Percentiles rank a stretch among this genome's conserved stretches.
Conservation (phyloP, 371 early-diverging fungal genomes). For the Mortierella sp. region DNA sequence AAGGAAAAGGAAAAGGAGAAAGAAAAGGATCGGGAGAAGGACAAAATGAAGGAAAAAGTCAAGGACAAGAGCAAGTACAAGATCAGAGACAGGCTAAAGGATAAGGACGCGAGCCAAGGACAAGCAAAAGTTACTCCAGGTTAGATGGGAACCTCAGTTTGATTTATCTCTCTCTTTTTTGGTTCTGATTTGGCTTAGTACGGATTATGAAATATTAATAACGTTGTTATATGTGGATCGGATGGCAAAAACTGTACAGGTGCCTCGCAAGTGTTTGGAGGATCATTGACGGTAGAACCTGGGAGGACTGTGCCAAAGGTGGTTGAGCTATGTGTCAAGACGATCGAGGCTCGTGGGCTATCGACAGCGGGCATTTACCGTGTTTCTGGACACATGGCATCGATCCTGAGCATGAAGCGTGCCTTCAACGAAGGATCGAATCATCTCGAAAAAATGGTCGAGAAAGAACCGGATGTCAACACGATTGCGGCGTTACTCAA, state of each 20-base stretch:
- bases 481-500: constrained; percentile 82
- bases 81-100: constrained; percentile 29
- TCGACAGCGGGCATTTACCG: constrained; percentile 83
- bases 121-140: not conserved
- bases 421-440: constrained; percentile 66
- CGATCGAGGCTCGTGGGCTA: constrained; percentile 75
- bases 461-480: constrained; percentile 79
- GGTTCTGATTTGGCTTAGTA: too few species aligned
- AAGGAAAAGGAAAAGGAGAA: constrained; percentile 24
- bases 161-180: too few species aligned
- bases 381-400: constrained; percentile 80
- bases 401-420: constrained; percentile 73
- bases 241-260: too few species aligned
- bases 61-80: constrained; percentile 40
- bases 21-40: constrained; percentile 13
- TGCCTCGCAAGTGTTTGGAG: constrained; percentile 70
- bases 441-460: constrained; percentile 57
- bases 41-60: constrained; percentile 26
- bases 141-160: too few species aligned
- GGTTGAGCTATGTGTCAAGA: constrained; percentile 71
- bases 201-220: too few species aligned
- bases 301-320: constrained; percentile 68
- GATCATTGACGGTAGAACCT: constrained; percentile 60
- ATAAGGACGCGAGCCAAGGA: constrained; percentile 16
- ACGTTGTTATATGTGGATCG: too few species aligned